phyloP scores from a whole-genome alignment of 225 moss, liverwort and hornwort species.

The Thuidium tamariscinum region DNA sequence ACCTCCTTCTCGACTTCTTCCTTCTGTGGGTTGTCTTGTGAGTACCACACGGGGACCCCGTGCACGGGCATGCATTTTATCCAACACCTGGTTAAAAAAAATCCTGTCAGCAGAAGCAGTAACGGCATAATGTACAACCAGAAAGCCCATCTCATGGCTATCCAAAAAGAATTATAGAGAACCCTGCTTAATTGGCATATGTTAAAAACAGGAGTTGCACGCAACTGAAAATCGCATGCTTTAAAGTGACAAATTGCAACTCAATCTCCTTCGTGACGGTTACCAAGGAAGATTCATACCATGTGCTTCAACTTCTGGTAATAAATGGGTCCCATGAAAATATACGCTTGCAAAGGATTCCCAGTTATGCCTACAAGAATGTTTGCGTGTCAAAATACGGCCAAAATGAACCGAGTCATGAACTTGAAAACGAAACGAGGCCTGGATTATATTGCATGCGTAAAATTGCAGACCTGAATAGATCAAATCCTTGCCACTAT shows the following conservation, averaged over 20 bases:
- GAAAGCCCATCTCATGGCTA: neutral
- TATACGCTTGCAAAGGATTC: slow-evolving; percentile 85
- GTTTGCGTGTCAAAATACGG: neutral
- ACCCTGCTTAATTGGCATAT: neutral
- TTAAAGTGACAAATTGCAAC: neutral
- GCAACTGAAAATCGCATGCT: neutral
- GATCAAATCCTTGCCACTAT: slow-evolving; percentile 90
- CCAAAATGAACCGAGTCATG: neutral
- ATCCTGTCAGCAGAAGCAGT: neutral
- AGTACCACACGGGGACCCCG: slow-evolving; percentile 92
- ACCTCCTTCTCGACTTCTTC: slow-evolving; percentile 99
- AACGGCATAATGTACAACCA: neutral
- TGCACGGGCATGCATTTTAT: slow-evolving; percentile 99
- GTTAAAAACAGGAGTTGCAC: neutral
- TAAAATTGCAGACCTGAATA: slow-evolving; percentile 64
- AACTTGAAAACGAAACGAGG: neutral
- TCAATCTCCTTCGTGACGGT: neutral
- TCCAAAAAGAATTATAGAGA: neutral
- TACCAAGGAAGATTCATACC: slow-evolving; percentile 31
- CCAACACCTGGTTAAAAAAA: slow-evolving; percentile 52
- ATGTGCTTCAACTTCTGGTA: slow-evolving; percentile 99
- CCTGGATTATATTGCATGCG: neutral
- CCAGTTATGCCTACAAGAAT: slow-evolving; percentile 71
- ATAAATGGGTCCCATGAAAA: slow-evolving; percentile 98
- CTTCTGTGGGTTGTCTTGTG: slow-evolving; percentile 96